These are phyloP conservation scores for Musa itinerans DNA, from an alignment of 176 grass and related monocot species.

Conservation along the genomic window DNA sequence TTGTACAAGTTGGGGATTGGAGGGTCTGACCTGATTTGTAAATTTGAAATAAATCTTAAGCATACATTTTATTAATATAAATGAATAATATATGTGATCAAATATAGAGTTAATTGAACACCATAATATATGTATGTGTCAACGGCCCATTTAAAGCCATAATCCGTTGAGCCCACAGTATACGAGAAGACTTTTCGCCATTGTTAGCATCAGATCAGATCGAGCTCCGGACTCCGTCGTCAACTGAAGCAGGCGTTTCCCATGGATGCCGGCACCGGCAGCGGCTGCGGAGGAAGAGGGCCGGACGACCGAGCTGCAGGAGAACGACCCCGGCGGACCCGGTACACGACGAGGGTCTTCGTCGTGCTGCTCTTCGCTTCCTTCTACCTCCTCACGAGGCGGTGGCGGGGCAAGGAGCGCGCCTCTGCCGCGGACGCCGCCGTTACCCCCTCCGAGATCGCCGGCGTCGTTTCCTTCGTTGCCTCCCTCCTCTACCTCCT, in stretches of 20 bases:
- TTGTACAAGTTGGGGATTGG: neutral
- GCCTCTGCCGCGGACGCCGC: neutral
- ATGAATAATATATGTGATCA: too few relatives aligned
- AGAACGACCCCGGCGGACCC: neutral
- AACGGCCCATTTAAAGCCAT: too few relatives aligned
- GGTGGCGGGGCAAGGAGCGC: slow-evolving; percentile 10
- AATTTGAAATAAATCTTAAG: too few relatives aligned
- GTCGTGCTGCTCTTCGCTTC: slow-evolving; percentile 7
- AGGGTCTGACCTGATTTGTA: neutral
- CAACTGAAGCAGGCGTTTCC: neutral
- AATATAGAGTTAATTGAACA: too few relatives aligned
- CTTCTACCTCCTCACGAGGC: slow-evolving; percentile 2
- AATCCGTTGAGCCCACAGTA: too few relatives aligned
- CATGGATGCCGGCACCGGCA: neutral
- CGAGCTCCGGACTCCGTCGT: neutral
- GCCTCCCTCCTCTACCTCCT: slow-evolving; percentile 13
- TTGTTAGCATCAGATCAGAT: neutral
- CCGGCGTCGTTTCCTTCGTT: neutral
- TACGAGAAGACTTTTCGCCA: too few relatives aligned
- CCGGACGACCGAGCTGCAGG: neutral
- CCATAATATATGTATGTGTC: too few relatives aligned
- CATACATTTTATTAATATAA: too few relatives aligned
- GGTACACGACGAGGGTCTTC: slow-evolving; percentile 1
- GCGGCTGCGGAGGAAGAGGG: too few relatives aligned
- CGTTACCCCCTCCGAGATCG: slow-evolving; percentile 5